A percentile compares a stretch with the other conserved stretches of the same genome.
phyloP scores from a whole-genome alignment of 768 basidiomycete species.

The Lactifluus subvellereus region DNA sequence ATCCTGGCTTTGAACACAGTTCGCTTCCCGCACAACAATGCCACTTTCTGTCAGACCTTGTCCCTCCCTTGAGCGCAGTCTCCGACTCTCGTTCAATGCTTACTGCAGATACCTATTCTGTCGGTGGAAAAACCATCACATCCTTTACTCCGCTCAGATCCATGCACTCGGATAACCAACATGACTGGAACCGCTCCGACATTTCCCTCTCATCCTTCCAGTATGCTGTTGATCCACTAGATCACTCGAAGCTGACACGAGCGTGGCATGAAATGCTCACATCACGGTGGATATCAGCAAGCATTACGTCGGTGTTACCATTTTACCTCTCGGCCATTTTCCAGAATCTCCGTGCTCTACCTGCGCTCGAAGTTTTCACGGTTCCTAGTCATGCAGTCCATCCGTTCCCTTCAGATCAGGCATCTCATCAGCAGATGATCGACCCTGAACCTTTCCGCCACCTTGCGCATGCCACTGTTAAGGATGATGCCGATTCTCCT shows the following conservation, averaged over 20 bases:
- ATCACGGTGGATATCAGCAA: conserved; percentile 19
- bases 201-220: background rate
- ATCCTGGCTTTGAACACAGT: background rate
- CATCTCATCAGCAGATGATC: conserved; percentile 5
- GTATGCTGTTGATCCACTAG: conserved; percentile 5
- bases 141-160: background rate
- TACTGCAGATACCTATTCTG: background rate
- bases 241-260: conserved; percentile 22
- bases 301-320: conserved; percentile 20
- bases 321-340: conserved; percentile 24
- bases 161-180: background rate
- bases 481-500: conserved; percentile 8
- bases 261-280: conserved; percentile 24
- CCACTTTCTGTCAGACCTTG: background rate
- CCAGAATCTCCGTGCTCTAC: conserved; percentile 18
- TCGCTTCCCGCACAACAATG: background rate
- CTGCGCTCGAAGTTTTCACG: conserved; percentile 19
- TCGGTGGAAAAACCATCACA: background rate
- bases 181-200: background rate
- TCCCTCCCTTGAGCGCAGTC: background rate
- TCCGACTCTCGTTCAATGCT: background rate
- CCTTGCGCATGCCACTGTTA: conserved; percentile 17
- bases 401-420: background rate
- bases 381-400: background rate
- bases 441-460: conserved; percentile 22